Conservation (phyloP, 805 yeast species). For the Barnettozyma sp. region DNA sequence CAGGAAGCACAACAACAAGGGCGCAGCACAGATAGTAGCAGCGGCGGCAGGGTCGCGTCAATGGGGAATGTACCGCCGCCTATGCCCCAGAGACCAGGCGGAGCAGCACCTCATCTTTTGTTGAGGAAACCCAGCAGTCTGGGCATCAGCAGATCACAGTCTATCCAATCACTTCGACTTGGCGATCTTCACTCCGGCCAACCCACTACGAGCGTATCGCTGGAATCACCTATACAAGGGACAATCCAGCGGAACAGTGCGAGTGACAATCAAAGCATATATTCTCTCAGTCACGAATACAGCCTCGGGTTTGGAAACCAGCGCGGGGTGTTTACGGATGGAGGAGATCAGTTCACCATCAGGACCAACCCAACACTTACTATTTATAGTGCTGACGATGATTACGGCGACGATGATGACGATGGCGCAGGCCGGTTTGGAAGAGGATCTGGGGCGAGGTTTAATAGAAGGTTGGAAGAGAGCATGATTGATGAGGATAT, state of each 20-base stretch:
- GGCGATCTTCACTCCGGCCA: conserved; percentile 24
- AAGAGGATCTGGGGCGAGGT: conserved; percentile 4
- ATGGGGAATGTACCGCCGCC: no score
- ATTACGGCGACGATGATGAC: conserved; percentile 23
- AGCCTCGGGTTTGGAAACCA: conserved; percentile 1
- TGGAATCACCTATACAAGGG: conserved; percentile 11
- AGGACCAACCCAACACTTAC: conserved; percentile 26
- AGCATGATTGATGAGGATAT: conserved; percentile 19
- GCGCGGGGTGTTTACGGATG: neutral
- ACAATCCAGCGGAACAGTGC: conserved; percentile 1
- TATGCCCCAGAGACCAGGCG: conserved; percentile 16
- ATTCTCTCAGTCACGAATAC: conserved; percentile 2
- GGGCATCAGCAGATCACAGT: conserved; percentile 9
- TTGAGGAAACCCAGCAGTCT: conserved; percentile 17
- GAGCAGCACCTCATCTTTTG: conserved; percentile 1
- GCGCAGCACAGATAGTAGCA: no score
- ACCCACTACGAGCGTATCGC: conserved; percentile 29
- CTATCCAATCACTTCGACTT: conserved; percentile 12
- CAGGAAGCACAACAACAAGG: neutral
- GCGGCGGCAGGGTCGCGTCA: no score
- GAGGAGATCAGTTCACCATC: conserved; percentile 18
- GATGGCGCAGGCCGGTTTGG: no score
- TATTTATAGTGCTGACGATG: conserved; percentile 24
- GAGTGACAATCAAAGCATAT: conserved; percentile 1
- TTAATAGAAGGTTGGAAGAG: conserved; percentile 19